Base-by-base conservation (phyloP, 225 moss, liverwort and hornwort genomes). In the Marchantia paleacea region DNA sequence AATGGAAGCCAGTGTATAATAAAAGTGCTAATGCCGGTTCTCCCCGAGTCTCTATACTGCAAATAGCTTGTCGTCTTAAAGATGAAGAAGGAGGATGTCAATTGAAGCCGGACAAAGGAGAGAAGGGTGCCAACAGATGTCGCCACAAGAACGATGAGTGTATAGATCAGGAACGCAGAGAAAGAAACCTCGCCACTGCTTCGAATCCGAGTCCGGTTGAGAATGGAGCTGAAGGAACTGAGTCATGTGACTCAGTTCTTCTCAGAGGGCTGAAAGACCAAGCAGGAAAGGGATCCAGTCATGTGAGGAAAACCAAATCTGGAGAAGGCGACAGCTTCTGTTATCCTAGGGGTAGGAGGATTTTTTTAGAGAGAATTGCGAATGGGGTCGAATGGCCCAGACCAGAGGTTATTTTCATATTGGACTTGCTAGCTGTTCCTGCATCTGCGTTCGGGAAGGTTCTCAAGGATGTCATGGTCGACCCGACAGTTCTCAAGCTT, bases 1-100 rank as follows among this genome's bases (percentile, higher is more conserved):
- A 99, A 84, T 99, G 99, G 99, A 95, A 95, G 82, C 99, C 99
- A 30, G 89, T 95, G 58, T 79, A 57, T 25, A 83, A 76, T 15
- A 71, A 54, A 28, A 79, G 76, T 62, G 63, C 66, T 18, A 75
- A 80, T 68, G 79, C 86, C 6, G 78, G 16, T 29, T 84, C 83
- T 11, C 92, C 91, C 9, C 93, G 95, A 39, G 94, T 99, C 18
- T 90, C 99, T 20, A 90, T 99, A 72, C 72, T 99, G 55, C 99
- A 99, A 82, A 76, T 99, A 20, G 92, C 99, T 13, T 92, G 91
- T 75, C 95, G 99, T 76, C 80, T 90, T 30, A 79, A 70, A 62
- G 78, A 73, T 67, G 73, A 83, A 31, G 82, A 82, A 65, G 79
- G 77, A 26, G 77, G 84, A n/a, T 88, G 84, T 86, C 39, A 68